Evolutionary conservation across 176 grass and related monocot species (phyloP), one percentile per base, ranked within the genome.

Genomic region (Aegilops bicornis): DNA sequence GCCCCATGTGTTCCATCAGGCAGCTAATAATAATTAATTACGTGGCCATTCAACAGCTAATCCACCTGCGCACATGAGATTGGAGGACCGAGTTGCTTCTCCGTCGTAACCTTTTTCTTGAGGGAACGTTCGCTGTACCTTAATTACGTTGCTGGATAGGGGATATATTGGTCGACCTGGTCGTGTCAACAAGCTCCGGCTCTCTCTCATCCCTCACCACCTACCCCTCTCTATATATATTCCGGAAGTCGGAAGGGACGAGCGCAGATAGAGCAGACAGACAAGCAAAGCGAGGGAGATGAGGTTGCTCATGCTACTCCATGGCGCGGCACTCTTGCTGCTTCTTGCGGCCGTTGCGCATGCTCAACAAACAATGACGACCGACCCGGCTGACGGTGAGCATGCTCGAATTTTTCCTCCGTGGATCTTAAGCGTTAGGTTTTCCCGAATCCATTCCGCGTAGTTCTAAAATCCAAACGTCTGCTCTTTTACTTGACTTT

Each of bases 301-400:
- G 78, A 33, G 43, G 79, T 1, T 20, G 31, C 6, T 2, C 27
- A 23, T 2, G 24, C 8, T 58, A 1, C 64, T 84, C 88, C 86
- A 86, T 89, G 87, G 73, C 72, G 29, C 58, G 22, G 64, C 70
- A 48, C 50, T 69, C 35, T 37, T 36, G 36, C 40, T 78, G 60
- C 50, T 79, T 32, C 30, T 43, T 40, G 48, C 50, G 25, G 54
- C 74, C 14, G 27, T 14, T 29, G 89, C 65, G 8, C 86, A 45
- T 30, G 86, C 82, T 69, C 88, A 89, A 33, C 66, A 30, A 22
- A 48, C 70, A 1, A 62, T n/a, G 2, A 83, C 3, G 59, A 91
- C 92, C 56, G 52, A 90, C 40, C 86, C 73, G 17, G 11, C 40
- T 8, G 89, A 93, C 86, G 89, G 92, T 91, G 65, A 75, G 72